phyloP scores from a whole-genome alignment of 2,329 filamentous ascomycete genomes.

The Paramyrothecium roridum region DNA sequence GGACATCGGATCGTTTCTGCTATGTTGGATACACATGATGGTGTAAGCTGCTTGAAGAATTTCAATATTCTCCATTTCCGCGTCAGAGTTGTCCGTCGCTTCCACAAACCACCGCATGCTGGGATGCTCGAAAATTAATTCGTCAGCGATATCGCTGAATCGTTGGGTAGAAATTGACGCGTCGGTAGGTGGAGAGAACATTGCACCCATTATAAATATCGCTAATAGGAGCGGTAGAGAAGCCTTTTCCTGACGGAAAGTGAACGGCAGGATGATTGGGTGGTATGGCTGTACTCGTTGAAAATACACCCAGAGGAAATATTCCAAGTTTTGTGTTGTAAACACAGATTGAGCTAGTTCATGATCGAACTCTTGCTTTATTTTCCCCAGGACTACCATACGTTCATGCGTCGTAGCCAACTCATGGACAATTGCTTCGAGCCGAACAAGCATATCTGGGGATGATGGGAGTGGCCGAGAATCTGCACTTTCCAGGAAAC shows the following conservation, averaged over 20 bases:
- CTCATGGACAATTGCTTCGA: conserved; percentile 2
- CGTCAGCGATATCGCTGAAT: conserved; percentile 6
- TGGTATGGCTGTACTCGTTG: conserved; percentile 4
- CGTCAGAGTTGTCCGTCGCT: neutral
- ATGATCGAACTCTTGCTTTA: neutral
- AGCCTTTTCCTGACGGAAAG: conserved; percentile 4
- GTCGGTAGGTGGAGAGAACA: conserved; percentile 5
- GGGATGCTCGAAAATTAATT: conserved; percentile 5
- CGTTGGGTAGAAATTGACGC: conserved; percentile 4
- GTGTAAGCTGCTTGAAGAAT: conserved; percentile 5
- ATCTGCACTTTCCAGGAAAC: neutral
- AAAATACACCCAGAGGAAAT: conserved; percentile 6
- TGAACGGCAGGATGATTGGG: conserved; percentile 5
- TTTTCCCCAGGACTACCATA: neutral
- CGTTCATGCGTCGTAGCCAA: conserved; percentile 1
- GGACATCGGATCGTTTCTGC: conserved; percentile 1
- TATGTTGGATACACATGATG: conserved; percentile 4
- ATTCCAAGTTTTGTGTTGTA: conserved; percentile 4
- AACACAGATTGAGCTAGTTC: conserved; percentile 5
- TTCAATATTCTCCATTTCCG: neutral
- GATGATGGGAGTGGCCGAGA: neutral
- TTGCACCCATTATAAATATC: conserved; percentile 3
- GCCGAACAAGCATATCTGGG: neutral
- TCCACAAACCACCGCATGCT: neutral
- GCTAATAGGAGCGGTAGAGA: conserved; percentile 4